Evolutionary conservation across 2,329 filamentous ascomycete species (phyloP), one percentile per base, ranked within the genome.

Genomic region (Exophiala spinifera): DNA sequence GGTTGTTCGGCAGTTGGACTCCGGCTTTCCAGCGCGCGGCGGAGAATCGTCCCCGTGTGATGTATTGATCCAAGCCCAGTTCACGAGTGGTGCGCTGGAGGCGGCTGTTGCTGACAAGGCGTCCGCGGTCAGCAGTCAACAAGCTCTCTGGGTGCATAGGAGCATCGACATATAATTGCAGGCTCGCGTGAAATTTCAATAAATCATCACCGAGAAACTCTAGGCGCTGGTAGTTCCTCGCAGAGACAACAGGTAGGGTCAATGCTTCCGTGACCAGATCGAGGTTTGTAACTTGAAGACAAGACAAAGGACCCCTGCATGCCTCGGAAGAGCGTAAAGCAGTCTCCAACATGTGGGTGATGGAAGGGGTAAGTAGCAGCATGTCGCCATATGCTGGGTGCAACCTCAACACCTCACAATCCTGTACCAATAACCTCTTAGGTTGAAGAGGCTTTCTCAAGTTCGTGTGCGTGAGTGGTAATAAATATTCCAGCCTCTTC

Each of bases 201-300:
- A 95, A 76, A 0, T 84, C 84, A 64, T 97, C 92, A 0, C 94
- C 94, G 0, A 96, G 73, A 62, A 95, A 95, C 67, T 97, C 94
- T n/a, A 95, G 74, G 2, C 87, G 78, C 64, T 97, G 87, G 66
- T 96, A 96, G 60, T 96, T 80, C 21, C 39, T 23, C 10, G 23
- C 45, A 14, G 37, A 20, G 11, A 39, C 50, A 3, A 11, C 17
- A 17, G 60, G 57, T 19, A 46, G 20, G 33, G 57, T 59, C 25
- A 62, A 21, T 31, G 60, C 59, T 34, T 55, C 34, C 6, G 50
- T 40, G 13, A 61, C 46, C 34, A 62, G 15, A 21, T 53, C 48
- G 8, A 52, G 14, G 31, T 55, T 40, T 14, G 20, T 14, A 37
- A 60, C 48, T 15, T 40, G 34, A 23, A 62, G 43, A 8, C 25